Conservation (phyloP, 2,329 filamentous ascomycete genomes). For the Alternaria sp. region DNA sequence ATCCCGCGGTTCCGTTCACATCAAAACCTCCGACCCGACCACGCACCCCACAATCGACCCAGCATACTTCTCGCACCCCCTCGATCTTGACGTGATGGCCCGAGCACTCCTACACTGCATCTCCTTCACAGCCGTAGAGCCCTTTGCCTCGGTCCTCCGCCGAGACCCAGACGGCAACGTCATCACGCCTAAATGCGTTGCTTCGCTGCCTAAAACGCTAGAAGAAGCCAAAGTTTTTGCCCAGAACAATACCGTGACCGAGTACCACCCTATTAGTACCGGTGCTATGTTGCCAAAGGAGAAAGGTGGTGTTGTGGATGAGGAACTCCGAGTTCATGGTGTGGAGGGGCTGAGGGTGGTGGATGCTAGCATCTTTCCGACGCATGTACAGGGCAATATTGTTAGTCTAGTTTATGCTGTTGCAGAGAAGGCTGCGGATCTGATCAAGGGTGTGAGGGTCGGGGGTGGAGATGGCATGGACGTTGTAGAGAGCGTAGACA, state of each 20-base stretch:
- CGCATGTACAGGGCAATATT: slow-evolving; percentile 33
- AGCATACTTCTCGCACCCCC: slow-evolving; percentile 55
- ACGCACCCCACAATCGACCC: slow-evolving; percentile 52
- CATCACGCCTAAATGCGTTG: slow-evolving; percentile 21
- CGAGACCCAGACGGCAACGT: slow-evolving; percentile 5
- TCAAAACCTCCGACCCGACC: slow-evolving; percentile 43
- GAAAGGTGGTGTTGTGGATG: slow-evolving; percentile 45
- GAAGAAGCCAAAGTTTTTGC: slow-evolving; percentile 29
- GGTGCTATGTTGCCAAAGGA: slow-evolving; percentile 46
- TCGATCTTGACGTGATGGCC: slow-evolving; percentile 55
- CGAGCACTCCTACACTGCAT: slow-evolving; percentile 40
- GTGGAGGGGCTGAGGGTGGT: slow-evolving; percentile 38
- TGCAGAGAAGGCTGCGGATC: slow-evolving; percentile 38
- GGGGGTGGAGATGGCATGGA: not conserved
- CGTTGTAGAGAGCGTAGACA: slow-evolving; percentile 3
- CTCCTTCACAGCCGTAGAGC: slow-evolving; percentile 9
- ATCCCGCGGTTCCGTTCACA: slow-evolving; percentile 54
- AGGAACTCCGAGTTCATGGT: slow-evolving; percentile 41
- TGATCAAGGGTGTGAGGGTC: slow-evolving; percentile 27
- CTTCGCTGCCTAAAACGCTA: slow-evolving; percentile 21
- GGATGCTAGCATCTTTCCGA: slow-evolving; percentile 41
- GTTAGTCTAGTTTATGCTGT: slow-evolving; percentile 39
- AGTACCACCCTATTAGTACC: slow-evolving; percentile 46
- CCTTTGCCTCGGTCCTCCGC: not conserved
- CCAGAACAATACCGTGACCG: slow-evolving; percentile 24